These are phyloP conservation scores for Aschersonia sp. DNA, from an alignment of 2,329 filamentous ascomycete genomes.

Conservation along the genomic window DNA sequence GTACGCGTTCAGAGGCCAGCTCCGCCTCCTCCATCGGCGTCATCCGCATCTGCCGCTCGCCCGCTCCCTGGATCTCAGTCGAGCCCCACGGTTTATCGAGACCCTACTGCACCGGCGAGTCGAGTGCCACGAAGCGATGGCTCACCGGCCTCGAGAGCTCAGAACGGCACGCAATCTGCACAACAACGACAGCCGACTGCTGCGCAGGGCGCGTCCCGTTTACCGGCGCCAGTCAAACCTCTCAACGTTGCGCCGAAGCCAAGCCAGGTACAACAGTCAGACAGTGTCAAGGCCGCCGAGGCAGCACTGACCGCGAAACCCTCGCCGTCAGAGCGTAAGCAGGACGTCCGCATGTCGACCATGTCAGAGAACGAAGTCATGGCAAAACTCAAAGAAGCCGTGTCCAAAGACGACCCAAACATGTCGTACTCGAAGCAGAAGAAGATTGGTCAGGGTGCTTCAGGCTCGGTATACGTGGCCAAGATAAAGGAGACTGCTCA, in stretches of 20 bases:
- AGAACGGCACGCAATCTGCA: slow-evolving; percentile 38
- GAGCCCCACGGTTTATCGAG: slow-evolving; percentile 29
- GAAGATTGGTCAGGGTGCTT: slow-evolving; percentile 98
- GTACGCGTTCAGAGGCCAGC: slow-evolving; percentile 66
- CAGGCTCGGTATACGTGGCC: slow-evolving; percentile 93
- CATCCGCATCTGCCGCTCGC: slow-evolving; percentile 16
- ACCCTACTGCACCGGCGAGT: slow-evolving; percentile 25
- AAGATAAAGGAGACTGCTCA: slow-evolving; percentile 80
- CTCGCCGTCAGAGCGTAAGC: slow-evolving; percentile 54
- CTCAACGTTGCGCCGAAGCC: slow-evolving; percentile 64
- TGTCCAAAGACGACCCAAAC: slow-evolving; percentile 89
- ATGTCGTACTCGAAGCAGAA: slow-evolving; percentile 98
- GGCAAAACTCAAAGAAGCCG: slow-evolving; percentile 84
- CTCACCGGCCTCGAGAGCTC: slow-evolving; percentile 38
- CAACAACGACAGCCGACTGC: slow-evolving; percentile 30
- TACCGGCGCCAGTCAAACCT: slow-evolving; percentile 58
- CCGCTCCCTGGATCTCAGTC: slow-evolving; percentile 34
- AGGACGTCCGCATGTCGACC: slow-evolving; percentile 95
- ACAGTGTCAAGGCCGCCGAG: slow-evolving; percentile 79
- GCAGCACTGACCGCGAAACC: slow-evolving; percentile 78
- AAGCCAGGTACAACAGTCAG: slow-evolving; percentile 29
- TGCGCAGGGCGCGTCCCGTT: slow-evolving; percentile 29
- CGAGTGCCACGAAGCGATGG: slow-evolving; percentile 33
- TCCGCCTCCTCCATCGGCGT: slow-evolving; percentile 47
- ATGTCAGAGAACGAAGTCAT: slow-evolving; percentile 98